phyloP scores from a whole-genome alignment of 192 early-diverging fungal species.

The Mortierella hygrophila region DNA sequence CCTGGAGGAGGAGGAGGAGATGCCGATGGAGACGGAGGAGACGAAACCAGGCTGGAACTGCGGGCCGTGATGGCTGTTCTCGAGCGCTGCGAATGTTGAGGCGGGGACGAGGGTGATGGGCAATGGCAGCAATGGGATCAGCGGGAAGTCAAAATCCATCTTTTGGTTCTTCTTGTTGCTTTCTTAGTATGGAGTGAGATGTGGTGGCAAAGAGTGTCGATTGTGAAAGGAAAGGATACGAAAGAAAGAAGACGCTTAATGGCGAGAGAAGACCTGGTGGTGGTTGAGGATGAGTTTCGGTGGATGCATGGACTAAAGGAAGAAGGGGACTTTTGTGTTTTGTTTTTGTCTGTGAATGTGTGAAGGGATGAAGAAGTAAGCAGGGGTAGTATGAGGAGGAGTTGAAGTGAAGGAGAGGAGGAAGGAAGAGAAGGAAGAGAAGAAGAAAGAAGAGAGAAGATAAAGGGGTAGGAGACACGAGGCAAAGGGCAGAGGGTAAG shows the following conservation, averaged over 20 bases:
- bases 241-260: not conserved
- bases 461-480: not conserved
- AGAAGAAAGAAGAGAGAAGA: not conserved
- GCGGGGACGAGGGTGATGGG: constrained; percentile 54
- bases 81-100: constrained; percentile 41
- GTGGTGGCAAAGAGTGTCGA: constrained; percentile 4
- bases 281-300: constrained; percentile 3
- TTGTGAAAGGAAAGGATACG: not conserved
- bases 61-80: constrained; percentile 17
- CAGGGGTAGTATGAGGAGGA: not conserved
- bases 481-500: not conserved
- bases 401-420: not conserved
- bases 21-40: constrained; percentile 21
- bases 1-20: not conserved
- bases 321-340: not conserved
- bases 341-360: not conserved
- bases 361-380: not conserved
- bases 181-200: not conserved
- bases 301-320: constrained; percentile 23
- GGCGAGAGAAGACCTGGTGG: constrained; percentile 28
- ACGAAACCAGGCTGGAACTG: constrained; percentile 38
- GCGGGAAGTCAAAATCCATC: constrained; percentile 55
- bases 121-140: constrained; percentile 42
- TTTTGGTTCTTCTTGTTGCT: not conserved
- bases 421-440: not conserved